Base-by-base conservation (phyloP, 2,329 filamentous ascomycete genomes). In the Pseudomassariella vexata region DNA sequence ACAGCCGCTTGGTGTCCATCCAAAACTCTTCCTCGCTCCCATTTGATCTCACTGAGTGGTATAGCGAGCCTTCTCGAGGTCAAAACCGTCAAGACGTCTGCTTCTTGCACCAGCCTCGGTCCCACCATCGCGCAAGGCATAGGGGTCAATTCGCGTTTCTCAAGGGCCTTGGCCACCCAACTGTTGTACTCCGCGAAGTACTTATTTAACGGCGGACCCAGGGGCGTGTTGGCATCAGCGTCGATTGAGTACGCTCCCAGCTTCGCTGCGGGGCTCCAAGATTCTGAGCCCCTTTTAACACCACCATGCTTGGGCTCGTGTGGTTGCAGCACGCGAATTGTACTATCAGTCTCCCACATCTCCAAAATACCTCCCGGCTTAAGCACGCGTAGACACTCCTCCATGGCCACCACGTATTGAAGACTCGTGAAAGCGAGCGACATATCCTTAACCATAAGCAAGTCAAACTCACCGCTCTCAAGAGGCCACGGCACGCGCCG, bases 341-440 rank as follows among this genome's bases (percentile, higher is more conserved):
- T 63, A 52, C 73, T 66, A 52, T 81, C 76, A 4, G 69, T 69
- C 46, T 79, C 76, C 76, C 76, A 80, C 21, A 80, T 60, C 44
- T 82, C 79, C 16, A 82, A 52, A 5, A 69, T 65, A 3, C 79
- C 79, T 5, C 75, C 76, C 2, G 70, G 68, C 41, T 65, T 70
- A 16, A 82, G 58, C 12, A 82, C 60, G 7, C 78, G 71, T 32
- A 78, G 62, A 7, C 64, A 64, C 44, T 82, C 78, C 42, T 66
- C 62, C 18, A 25, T 33, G n/a, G 81, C 66, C 24, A 78, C 63
- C 48, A 80, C 76, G 50, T 81, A 81, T 34, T 73, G 66, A 17
- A 61, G 67, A 32, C 77, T 68, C 5, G 70, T 63, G 46, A 81
- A 80, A 2, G 21, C 29, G 9, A 33, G 15, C 10, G 32, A 8